Base-by-base conservation (phyloP, 179 eudicot genomes). In the Vitellaria paradoxa region DNA sequence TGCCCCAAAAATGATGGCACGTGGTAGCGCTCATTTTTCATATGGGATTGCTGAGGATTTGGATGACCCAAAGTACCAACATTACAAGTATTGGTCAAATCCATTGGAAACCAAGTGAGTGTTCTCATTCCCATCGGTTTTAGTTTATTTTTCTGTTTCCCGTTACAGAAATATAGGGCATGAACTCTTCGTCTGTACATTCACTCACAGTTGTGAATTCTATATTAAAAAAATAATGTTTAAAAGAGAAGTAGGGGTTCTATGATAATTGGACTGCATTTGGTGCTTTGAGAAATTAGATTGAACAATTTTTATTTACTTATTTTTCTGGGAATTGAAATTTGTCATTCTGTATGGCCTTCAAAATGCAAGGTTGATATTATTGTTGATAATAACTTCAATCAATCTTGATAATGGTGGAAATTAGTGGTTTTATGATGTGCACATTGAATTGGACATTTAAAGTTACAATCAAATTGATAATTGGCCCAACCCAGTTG, bases 1-100 rank as follows among this genome's bases (percentile, higher is more conserved):
- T 80, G 98, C 97, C 76, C 98, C 98, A 7, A 90, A 89, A 80
- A 87, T 92, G 94, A 93, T 90, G 98, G 88, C 88, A 9, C 94
- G 98, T 64, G 95, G 93, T 62, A 88, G 89, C 68, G 68, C 83
- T 66, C 98, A 93, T 69, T 93, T 81, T 84, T 92, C 98, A 9
- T 92, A 89, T 79, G 98, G 98, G 65, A 88, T 92, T 81, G 98
- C 98, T 76, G 97, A 90, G 1, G 83, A 93, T 82, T 84, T 87
- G 86, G 86, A 89, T 64, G 94, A 92, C 80, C 98, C 94, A 7
- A 92, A 87, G 80, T 92, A 90, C 63, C 46, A 83, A 24, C 95
- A 92, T 77, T 90, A 83, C 78, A 93, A 88, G 79, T 92, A 92
- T 79, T 93, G 98, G 98, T 92, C 98, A 37, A 93, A 92, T 79